Conservation (phyloP, 2,329 filamentous ascomycete genomes). For the Parastagonospora avenae region DNA sequence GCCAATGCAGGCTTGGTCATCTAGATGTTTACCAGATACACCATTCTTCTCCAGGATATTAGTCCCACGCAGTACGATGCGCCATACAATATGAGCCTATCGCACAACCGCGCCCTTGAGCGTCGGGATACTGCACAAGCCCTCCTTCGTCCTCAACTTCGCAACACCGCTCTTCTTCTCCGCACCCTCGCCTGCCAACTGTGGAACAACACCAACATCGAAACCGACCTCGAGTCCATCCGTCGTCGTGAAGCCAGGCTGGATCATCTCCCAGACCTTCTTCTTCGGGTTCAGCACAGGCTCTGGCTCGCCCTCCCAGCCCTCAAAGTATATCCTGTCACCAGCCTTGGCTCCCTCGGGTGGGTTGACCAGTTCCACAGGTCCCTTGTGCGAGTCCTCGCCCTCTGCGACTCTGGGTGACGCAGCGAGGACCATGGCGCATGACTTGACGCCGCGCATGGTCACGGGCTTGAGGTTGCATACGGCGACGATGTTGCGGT, state of each 20-base stretch:
- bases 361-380: constrained; percentile 88
- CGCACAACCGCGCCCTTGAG: constrained; percentile 82
- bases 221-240: constrained; percentile 82
- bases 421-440: constrained; percentile 92
- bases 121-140: constrained; percentile 80
- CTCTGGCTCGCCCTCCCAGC: constrained; percentile 92
- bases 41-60: neutral
- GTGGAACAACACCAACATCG: constrained; percentile 76
- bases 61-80: neutral
- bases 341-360: constrained; percentile 80
- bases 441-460: constrained; percentile 86
- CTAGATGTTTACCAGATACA: neutral
- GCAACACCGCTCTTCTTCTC: constrained; percentile 61
- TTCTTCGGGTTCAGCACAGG: constrained; percentile 97
- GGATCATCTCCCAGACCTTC: constrained; percentile 97
- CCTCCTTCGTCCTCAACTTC: constrained; percentile 76
- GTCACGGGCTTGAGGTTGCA: constrained; percentile 99
- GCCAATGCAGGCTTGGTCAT: neutral
- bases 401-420: constrained; percentile 83
- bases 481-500: constrained; percentile 90
- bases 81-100: constrained; percentile 53
- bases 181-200: constrained; percentile 72
- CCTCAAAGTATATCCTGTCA: constrained; percentile 90
- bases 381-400: constrained; percentile 82
- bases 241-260: constrained; percentile 94